Base-by-base conservation (phyloP, 176 grass and related monocot species). In the Zoysia japonica region DNA sequence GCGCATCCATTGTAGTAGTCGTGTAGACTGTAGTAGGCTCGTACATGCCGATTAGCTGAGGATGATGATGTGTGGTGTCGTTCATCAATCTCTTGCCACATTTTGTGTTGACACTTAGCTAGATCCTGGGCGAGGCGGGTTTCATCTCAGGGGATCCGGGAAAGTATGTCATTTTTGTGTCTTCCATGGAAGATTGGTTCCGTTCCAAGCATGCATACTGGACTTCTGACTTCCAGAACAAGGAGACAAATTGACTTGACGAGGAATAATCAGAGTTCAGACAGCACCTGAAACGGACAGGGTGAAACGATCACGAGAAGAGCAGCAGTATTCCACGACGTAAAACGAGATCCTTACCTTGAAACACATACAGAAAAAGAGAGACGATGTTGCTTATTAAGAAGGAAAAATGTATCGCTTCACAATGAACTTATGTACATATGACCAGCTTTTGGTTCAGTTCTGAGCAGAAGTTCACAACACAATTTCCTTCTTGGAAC, bases 181-280 rank as follows among this genome's bases (percentile, higher is more conserved):
- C 19, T 52, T 35, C 4, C 36, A 65, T 59, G 65, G 71, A 88
- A 77, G 84, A 41, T 14, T 40, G 71, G 13, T 38, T 56, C 64
- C 47, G 47, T 80, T 70, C 55, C 70, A 88, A 80, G 71, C 57
- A 45, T 76, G 71, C 57, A 80, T 67, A 49, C 49, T 77, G 67
- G n/a, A 77, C 42, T 75, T 28, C 40, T 65, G 76, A 75, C 71
- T 75, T 75, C 35, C 73, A 19, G 42, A 78, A 68, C 20, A 40
- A 1, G 16, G 19, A 15, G 54, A 47, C 15, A 65, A 37, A 47
- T 11, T 78, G 19, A 53, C 11, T 44, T 70, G 38, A 71, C 67
- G 10, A 10, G 37, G 47, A 61, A 7, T 16, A 69, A 76, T 17
- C 36, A 50, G 44, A 43, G 65, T 78, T 61, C 37, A 52, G 59